Percentiles rank a stretch among this genome's conserved stretches.
phyloP scores from a whole-genome alignment of 2,329 filamentous ascomycete genomes.

The Aspergillus transmontanensis region DNA sequence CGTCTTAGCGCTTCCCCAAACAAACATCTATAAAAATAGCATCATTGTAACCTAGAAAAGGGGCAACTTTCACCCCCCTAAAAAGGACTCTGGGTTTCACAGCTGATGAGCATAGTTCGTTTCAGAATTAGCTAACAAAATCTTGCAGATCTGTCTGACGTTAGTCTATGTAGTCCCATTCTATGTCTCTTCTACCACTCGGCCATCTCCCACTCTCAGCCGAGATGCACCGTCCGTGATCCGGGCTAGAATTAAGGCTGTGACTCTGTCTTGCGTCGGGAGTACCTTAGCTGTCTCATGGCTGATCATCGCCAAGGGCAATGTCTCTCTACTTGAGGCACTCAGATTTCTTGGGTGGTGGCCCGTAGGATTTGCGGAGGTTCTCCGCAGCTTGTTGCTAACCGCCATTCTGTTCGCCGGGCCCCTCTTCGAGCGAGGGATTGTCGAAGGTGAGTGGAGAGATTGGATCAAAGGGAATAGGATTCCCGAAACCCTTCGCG shows the following conservation, averaged over 20 bases:
- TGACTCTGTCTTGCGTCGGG: conserved; percentile 71
- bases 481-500: conserved; percentile 63
- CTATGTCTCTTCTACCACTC: conserved; percentile 77
- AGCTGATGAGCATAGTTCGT: neutral
- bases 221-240: conserved; percentile 91
- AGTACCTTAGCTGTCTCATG: conserved; percentile 69
- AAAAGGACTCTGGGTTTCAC: conserved; percentile 2
- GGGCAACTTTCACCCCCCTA: neutral
- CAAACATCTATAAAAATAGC: conserved; percentile 18
- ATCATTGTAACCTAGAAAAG: conserved; percentile 5
- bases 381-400: conserved; percentile 65
- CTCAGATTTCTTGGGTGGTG: conserved; percentile 78
- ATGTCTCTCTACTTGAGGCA: conserved; percentile 55
- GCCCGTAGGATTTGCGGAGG: conserved; percentile 70
- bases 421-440: conserved; percentile 76
- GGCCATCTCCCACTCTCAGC: conserved; percentile 75
- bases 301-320: conserved; percentile 61
- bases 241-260: conserved; percentile 78
- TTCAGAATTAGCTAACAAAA: neutral
- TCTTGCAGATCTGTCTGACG: conserved; percentile 72
- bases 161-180: conserved; percentile 87
- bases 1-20: conserved; percentile 6
- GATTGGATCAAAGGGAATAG: conserved; percentile 62
- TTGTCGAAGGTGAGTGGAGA: conserved; percentile 72
- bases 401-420: conserved; percentile 80